A percentile compares a stretch with the other conserved stretches of the same genome.
Evolutionary conservation across 2,329 filamentous ascomycete species (phyloP).

Genomic region (Lasiodiplodia theobromae): DNA sequence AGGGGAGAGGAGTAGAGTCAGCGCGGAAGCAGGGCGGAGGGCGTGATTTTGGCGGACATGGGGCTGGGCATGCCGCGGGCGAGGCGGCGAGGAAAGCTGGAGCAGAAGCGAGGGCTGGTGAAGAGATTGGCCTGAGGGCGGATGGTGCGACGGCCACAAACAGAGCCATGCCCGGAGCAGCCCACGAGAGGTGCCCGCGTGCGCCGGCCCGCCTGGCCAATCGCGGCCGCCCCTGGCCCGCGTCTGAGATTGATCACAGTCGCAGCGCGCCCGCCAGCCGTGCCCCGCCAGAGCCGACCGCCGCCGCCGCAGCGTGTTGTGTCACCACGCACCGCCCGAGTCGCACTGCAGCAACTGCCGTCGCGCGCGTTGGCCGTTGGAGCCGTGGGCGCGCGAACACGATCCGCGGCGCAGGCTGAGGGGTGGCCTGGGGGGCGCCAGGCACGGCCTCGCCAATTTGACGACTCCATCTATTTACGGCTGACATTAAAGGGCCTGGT

Average conservation of each 20-base stretch:
- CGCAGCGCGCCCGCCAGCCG: background rate
- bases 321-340: conserved; percentile 1
- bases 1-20: background rate
- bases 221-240: conserved; percentile 15
- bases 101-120: conserved; percentile 26
- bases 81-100: conserved; percentile 7
- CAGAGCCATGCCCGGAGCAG: conserved; percentile 21
- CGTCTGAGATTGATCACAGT: conserved; percentile 23
- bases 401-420: conserved; percentile 5
- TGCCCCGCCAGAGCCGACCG: background rate
- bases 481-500: conserved; percentile 11
- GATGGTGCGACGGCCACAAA: conserved; percentile 26
- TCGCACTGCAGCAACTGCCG: background rate
- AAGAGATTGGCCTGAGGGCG: conserved; percentile 21
- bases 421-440: conserved; percentile 4
- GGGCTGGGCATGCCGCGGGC: conserved; percentile 11
- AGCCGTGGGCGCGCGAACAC: background rate
- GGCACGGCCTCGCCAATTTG: conserved; percentile 12
- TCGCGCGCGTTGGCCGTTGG: background rate
- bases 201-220: conserved; percentile 21
- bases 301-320: background rate
- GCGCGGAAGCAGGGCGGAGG: conserved; percentile 6
- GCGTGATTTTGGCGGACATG: conserved; percentile 4
- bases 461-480: conserved; percentile 12
- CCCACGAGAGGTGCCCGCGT: conserved; percentile 23